Evolutionary conservation across 148 eudicot species (phyloP), one percentile per base, ranked within the genome.

Genomic region (Rhododendron ferrugineum): DNA sequence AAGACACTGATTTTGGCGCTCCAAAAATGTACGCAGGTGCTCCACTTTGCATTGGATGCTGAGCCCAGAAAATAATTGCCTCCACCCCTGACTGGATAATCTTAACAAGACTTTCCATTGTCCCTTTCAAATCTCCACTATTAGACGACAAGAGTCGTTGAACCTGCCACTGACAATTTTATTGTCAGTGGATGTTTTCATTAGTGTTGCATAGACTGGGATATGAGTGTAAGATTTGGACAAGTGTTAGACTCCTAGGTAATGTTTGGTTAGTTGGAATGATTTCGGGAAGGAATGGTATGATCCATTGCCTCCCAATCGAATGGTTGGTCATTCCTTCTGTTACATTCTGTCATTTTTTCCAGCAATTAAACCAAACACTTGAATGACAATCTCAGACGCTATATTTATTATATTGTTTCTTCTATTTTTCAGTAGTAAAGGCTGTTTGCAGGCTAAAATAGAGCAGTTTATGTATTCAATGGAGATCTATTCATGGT

Each of bases 41-140:
- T n/a, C n/a, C n/a, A n/a, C n/a, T n/a, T n/a, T n/a, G n/a, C n/a
- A n/a, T n/a, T n/a, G n/a, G 36, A 96, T 89, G 89, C 99, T 96
- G 84, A 96, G 94, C 82, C 99, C 99, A 0, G 99, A 95, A 88
- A 96, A 96, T 84, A 96, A 88, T 42, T 92, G 97, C 88, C 91
- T 93, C 96, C 95, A 95, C 40, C 99, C 99, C 88, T 96, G 95
- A 84, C 83, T 89, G 91, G 79, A 92, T 88, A 85, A 96, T 96
- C 89, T 66, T 86, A n/a, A 85, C 37, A 52, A 96, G 95, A 74
- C 91, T 93, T 84, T 93, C 93, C 81, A 93, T 81, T 16, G 98
- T 95, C 79, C 98, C 98, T 87, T 85, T 91, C 91, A 85, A 60
- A 36, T 89, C 91, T 76, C 70, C 87, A 83, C 85, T 87, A 74